Conservation (phyloP, 2,329 filamentous ascomycete genomes). For the Colletotrichum costaricense region DNA sequence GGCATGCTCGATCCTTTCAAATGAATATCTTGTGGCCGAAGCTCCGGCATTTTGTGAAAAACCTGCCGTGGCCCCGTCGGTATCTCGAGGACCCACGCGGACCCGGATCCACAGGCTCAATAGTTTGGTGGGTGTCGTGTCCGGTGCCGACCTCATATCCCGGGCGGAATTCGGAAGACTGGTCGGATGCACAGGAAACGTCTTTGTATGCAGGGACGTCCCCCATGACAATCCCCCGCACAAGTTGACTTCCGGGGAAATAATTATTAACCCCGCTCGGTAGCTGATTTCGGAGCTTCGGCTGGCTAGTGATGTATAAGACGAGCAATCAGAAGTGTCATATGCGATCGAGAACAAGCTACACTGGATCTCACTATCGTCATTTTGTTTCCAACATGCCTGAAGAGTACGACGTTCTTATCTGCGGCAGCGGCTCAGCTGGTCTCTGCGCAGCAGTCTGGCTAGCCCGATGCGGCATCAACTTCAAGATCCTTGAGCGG, state of each 20-base stretch:
- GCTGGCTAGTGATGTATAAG: not conserved
- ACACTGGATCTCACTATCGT: accelerated
- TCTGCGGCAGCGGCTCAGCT: slow-evolving; percentile 42
- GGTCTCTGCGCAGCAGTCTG: slow-evolving; percentile 56
- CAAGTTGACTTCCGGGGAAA: not conserved
- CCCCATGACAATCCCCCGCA: not conserved
- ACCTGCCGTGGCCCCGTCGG: not conserved
- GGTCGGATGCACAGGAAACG: not conserved
- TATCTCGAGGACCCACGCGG: slow-evolving; percentile 3
- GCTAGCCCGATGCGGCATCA: slow-evolving; percentile 53
- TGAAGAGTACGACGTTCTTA: slow-evolving; percentile 26
- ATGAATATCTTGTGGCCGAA: not conserved
- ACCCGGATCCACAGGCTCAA: not conserved
- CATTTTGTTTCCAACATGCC: not conserved
- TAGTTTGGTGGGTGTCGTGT: not conserved
- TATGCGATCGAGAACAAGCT: not conserved
- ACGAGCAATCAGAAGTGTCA: not conserved
- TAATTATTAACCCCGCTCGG: not conserved
- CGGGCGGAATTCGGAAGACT: not conserved
- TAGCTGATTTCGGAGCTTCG: not conserved
- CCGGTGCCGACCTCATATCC: not conserved
- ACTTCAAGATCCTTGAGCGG: slow-evolving; percentile 53
- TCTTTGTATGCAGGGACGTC: not conserved
- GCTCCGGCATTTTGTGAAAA: not conserved
- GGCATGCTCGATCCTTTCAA: not conserved